phyloP scores from a whole-genome alignment of 495 filamentous ascomycete species.

The Trypethelium eluteriae region DNA sequence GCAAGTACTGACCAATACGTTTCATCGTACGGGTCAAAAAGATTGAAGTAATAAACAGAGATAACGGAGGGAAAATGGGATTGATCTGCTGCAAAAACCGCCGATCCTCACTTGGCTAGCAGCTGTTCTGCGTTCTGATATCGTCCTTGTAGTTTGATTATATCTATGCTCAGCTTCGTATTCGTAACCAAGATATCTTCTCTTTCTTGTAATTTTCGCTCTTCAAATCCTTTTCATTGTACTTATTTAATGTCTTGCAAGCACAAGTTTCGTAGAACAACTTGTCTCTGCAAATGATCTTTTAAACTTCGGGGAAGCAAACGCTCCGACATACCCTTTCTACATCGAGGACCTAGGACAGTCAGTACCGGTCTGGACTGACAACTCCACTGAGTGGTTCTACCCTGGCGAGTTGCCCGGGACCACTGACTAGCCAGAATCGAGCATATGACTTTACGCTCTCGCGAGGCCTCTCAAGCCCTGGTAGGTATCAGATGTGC shows the following conservation, averaged over 20 bases:
- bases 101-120: too few species aligned
- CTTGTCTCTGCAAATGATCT: not conserved
- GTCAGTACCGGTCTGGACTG: not conserved
- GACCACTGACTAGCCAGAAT: constrained; percentile 32
- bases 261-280: not conserved
- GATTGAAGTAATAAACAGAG: too few species aligned
- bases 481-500: constrained; percentile 41
- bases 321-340: not conserved
- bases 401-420: constrained; percentile 11
- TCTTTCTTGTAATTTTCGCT: not conserved
- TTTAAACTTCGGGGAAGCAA: not conserved
- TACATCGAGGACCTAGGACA: not conserved
- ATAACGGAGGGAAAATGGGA: too few species aligned
- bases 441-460: constrained; percentile 49
- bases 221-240: not conserved
- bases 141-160: too few species aligned
- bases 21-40: too few species aligned
- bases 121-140: too few species aligned
- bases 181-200: not conserved
- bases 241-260: not conserved
- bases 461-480: constrained; percentile 42
- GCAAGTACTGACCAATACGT: too few species aligned
- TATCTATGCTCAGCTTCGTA: not conserved
- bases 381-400: not conserved
- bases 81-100: too few species aligned